A percentile compares a stretch with the other conserved stretches of the same genome.
Conservation (phyloP, 2,329 filamentous ascomycete genomes). For the Aspergillus pseudonomiae region DNA sequence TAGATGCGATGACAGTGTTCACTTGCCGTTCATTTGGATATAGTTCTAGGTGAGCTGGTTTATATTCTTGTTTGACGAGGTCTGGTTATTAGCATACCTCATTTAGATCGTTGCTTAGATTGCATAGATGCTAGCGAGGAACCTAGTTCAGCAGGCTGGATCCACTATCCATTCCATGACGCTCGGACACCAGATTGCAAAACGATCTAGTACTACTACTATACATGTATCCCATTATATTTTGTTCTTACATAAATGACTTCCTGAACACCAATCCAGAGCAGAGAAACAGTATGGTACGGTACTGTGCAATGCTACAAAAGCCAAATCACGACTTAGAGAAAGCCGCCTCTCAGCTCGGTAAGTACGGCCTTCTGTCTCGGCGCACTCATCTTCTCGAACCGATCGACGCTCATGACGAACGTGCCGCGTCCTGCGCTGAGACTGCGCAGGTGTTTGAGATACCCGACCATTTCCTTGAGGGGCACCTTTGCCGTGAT, state of each 20-base stretch:
- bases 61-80: neutral
- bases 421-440: constrained; percentile 82
- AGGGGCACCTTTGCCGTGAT: constrained; percentile 87
- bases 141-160: neutral
- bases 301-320: neutral
- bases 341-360: constrained; percentile 44
- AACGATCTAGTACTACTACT: neutral
- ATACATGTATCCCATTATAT: neutral
- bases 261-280: neutral
- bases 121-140: neutral
- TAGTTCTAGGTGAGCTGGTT: neutral
- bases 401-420: constrained; percentile 73
- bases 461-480: constrained; percentile 95
- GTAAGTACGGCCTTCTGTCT: constrained; percentile 61
- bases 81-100: neutral
- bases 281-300: neutral
- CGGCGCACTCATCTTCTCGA: constrained; percentile 66
- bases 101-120: neutral
- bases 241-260: neutral
- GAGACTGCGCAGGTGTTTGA: constrained; percentile 84
- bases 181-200: neutral
- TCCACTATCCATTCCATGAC: too few species aligned
- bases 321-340: neutral
- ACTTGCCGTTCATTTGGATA: neutral
- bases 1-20: neutral